Conservation (phyloP, 2,329 filamentous ascomycete species). For the Colletotrichum phormii region DNA sequence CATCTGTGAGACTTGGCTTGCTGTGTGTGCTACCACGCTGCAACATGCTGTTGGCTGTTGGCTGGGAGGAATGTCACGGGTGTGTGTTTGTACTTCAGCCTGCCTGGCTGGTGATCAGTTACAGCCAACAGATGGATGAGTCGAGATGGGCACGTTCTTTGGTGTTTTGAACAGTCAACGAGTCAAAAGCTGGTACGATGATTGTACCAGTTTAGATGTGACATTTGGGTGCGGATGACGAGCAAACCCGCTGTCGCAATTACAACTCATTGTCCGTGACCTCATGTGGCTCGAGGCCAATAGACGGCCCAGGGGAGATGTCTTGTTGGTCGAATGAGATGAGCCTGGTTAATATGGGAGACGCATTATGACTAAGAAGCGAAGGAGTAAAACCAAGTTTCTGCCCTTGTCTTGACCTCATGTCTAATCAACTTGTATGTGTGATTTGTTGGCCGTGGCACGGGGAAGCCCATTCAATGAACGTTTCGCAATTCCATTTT, state of each 20-base stretch:
- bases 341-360: neutral
- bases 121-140: neutral
- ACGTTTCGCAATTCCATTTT: conserved; percentile 15
- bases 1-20: neutral
- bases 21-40: neutral
- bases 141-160: neutral
- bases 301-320: neutral
- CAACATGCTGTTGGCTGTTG: neutral
- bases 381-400: conserved; percentile 9
- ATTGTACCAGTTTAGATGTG: neutral
- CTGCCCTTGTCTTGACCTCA: conserved; percentile 26
- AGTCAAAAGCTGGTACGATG: neutral
- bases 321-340: neutral
- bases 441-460: neutral
- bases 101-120: neutral
- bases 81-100: neutral
- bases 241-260: neutral
- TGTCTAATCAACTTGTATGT: conserved; percentile 8
- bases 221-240: neutral
- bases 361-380: neutral
- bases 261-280: neutral
- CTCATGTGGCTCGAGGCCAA: neutral
- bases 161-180: neutral
- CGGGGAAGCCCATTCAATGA: neutral
- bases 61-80: neutral